phyloP scores from a whole-genome alignment of 371 early-diverging fungal genomes.

The Mortierella sp. region DNA sequence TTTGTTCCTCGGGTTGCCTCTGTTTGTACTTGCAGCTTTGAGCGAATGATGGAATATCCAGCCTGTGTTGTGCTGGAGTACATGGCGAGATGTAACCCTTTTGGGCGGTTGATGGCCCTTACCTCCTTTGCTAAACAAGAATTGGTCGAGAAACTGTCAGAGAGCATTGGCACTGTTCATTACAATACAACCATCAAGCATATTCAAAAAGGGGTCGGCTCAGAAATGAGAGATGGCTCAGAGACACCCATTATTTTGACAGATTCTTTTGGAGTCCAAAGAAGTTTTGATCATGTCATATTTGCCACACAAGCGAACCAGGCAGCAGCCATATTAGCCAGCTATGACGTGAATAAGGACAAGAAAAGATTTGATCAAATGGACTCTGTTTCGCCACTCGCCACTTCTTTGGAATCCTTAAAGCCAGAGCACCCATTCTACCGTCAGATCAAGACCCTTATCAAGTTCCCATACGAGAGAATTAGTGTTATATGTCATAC shows the following conservation, averaged over 20 bases:
- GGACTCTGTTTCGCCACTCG: not conserved
- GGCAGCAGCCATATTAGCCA: conserved; percentile 60
- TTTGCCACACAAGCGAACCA: conserved; percentile 87
- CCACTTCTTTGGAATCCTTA: conserved; percentile 9
- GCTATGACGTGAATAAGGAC: conserved; percentile 4
- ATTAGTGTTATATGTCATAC: conserved; percentile 82
- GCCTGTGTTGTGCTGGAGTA: conserved; percentile 76
- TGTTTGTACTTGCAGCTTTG: conserved; percentile 81
- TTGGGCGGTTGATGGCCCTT: conserved; percentile 66
- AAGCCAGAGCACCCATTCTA: conserved; percentile 25
- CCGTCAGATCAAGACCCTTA: conserved; percentile 28
- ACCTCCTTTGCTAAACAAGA: conserved; percentile 64
- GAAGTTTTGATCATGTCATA: conserved; percentile 73
- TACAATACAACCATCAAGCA: conserved; percentile 56
- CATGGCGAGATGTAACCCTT: conserved; percentile 65
- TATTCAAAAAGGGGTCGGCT: conserved; percentile 25
- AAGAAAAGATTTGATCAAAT: not conserved
- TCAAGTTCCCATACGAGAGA: conserved; percentile 75
- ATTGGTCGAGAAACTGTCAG: conserved; percentile 63
- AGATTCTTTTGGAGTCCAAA: conserved; percentile 56
- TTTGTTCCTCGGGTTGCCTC: conserved; percentile 85
- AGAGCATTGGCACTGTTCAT: conserved; percentile 56
- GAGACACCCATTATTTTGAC: conserved; percentile 54
- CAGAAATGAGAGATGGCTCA: conserved; percentile 10
- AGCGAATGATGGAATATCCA: conserved; percentile 77